phyloP scores from a whole-genome alignment of 169 alveolate species.

The Ichthyophthirius multifiliis region DNA sequence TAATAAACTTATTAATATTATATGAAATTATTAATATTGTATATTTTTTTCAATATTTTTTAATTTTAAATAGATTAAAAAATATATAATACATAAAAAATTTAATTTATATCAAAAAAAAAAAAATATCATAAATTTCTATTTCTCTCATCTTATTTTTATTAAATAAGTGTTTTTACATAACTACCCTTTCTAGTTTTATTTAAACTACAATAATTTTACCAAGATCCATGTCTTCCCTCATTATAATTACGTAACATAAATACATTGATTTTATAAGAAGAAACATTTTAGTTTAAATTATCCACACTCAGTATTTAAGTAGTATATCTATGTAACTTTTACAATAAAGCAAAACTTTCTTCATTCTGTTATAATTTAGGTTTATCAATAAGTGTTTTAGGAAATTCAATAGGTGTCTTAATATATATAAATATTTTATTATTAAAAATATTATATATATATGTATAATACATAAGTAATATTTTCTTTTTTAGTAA shows the following conservation, averaged over 20 bases:
- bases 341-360: conserved; percentile 54
- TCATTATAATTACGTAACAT: conserved; percentile 73
- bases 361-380: conserved; percentile 61
- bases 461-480: conserved; percentile 26
- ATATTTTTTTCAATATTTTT: too few species aligned
- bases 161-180: conserved; percentile 35
- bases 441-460: too few species aligned
- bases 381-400: conserved; percentile 49
- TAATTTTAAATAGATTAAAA: too few species aligned
- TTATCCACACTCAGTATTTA: conserved; percentile 49
- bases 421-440: too few species aligned
- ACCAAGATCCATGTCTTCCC: conserved; percentile 80
- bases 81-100: too few species aligned
- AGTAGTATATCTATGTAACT: conserved; percentile 63
- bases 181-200: conserved; percentile 47
- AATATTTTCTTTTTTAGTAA: conserved; percentile 37
- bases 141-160: too few species aligned
- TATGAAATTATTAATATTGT: too few species aligned
- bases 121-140: too few species aligned
- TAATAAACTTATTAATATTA: too few species aligned
- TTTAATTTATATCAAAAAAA: too few species aligned
- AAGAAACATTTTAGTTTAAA: conserved; percentile 43
- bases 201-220: conserved; percentile 62
- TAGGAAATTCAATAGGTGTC: conserved; percentile 45
- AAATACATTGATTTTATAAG: conserved; percentile 30